A percentile compares a stretch with the other conserved stretches of the same genome.
phyloP scores from a whole-genome alignment of 129 eudicot genomes.

The Helianthus tuberosus region DNA sequence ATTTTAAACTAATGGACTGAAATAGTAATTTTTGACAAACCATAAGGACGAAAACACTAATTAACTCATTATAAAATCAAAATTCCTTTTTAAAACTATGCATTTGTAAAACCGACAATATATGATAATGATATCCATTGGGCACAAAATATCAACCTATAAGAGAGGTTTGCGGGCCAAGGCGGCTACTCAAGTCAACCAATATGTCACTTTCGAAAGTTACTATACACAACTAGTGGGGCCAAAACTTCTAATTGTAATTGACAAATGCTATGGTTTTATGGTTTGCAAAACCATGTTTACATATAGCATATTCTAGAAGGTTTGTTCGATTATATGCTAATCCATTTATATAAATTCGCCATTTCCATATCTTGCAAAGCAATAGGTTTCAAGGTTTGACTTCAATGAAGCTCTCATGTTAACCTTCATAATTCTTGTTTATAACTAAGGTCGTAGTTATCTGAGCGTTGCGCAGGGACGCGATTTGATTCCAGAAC shows the following conservation, averaged over 20 bases:
- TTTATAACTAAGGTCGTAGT: too few species aligned
- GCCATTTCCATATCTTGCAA: too few species aligned
- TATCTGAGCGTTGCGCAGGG: too few species aligned
- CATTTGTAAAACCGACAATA: slow-evolving; percentile 6
- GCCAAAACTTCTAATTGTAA: background rate
- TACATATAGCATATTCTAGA: background rate
- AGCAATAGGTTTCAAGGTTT: too few species aligned
- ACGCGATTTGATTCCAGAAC: too few species aligned
- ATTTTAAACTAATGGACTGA: too few species aligned
- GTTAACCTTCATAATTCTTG: too few species aligned
- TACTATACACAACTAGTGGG: slow-evolving; percentile 15
- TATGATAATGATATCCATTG: background rate
- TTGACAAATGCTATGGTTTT: background rate
- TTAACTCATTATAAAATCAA: too few species aligned
- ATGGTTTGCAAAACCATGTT: background rate
- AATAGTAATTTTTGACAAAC: too few species aligned
- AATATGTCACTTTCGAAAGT: slow-evolving; percentile 7
- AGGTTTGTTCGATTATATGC: background rate
- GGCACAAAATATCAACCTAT: background rate
- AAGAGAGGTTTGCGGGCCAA: slow-evolving; percentile 27
- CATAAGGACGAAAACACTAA: too few species aligned
- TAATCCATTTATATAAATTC: too few species aligned
- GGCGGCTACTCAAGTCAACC: slow-evolving; percentile 41
- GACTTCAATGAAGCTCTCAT: too few species aligned
- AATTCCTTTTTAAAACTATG: background rate